Percentiles rank a stretch among this genome's conserved stretches.
Conservation (phyloP, 805 yeast genomes). For the Komagataella mondaviorum region DNA sequence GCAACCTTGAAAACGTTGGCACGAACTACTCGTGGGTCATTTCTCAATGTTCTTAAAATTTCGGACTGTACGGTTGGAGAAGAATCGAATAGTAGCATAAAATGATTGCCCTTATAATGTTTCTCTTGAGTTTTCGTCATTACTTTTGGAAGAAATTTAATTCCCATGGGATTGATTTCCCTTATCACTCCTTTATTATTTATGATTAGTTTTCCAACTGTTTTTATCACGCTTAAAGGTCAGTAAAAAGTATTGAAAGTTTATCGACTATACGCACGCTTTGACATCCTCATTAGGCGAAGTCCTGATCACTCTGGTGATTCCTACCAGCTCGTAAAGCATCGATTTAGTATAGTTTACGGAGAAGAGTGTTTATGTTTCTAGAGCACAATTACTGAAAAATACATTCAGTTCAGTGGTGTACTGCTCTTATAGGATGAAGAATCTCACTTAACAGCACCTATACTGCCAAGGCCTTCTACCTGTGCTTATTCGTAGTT, state of each 20-base stretch:
- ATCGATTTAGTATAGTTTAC: slow-evolving; percentile 19
- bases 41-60: slow-evolving; percentile 62
- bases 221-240: slow-evolving; percentile 15
- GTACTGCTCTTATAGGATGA: background rate
- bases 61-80: slow-evolving; percentile 81
- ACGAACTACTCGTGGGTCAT: slow-evolving; percentile 86
- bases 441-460: no score
- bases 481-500: no score
- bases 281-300: slow-evolving; percentile 47
- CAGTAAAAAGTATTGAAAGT: slow-evolving; percentile 17
- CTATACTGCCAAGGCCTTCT: no score
- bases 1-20: slow-evolving; percentile 57
- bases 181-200: slow-evolving; percentile 92
- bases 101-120: slow-evolving; percentile 85
- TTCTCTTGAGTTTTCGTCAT: slow-evolving; percentile 77
- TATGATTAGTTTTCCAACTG: slow-evolving; percentile 72
- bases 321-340: slow-evolving; percentile 86
- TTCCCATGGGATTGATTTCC: slow-evolving; percentile 67
- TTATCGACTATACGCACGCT: slow-evolving; percentile 21
- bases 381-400: background rate
- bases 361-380: background rate
- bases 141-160: slow-evolving; percentile 65
- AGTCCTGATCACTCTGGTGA: slow-evolving; percentile 62
- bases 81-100: slow-evolving; percentile 76
- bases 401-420: background rate